Conservation (phyloP, 805 yeast species). For the Nakazawaea ernobii region DNA sequence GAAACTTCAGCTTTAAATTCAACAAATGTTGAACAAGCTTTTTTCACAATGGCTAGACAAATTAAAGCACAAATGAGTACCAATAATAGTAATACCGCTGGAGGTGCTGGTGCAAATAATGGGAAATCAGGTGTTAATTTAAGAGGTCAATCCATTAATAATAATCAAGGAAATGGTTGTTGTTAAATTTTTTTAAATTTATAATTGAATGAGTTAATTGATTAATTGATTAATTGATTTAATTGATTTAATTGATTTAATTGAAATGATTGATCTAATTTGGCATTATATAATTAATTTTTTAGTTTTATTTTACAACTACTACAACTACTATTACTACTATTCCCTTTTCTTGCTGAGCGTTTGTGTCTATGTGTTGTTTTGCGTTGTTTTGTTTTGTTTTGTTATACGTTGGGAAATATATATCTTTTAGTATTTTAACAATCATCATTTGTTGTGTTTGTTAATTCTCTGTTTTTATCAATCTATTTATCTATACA, state of each 20-base stretch:
- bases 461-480: no score
- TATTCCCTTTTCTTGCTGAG: no score
- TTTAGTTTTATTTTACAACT: no score
- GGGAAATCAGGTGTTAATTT: constrained; percentile 62
- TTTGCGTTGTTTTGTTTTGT: no score
- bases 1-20: constrained; percentile 95
- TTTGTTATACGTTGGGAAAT: no score
- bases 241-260: background rate
- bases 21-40: constrained; percentile 97
- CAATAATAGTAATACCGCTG: constrained; percentile 27
- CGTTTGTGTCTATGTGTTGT: no score
- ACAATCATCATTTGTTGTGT: no score
- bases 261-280: no score
- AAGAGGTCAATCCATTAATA: constrained; percentile 58
- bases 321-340: no score
- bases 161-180: constrained; percentile 38
- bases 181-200: constrained; percentile 27
- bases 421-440: no score
- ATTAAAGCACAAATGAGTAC: constrained; percentile 92
- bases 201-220: background rate
- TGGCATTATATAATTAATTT: no score
- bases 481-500: no score
- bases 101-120: constrained; percentile 35
- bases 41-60: constrained; percentile 97
- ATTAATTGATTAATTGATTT: background rate